Percentiles rank a stretch among this genome's conserved stretches.
Evolutionary conservation across 192 early-diverging fungal species (phyloP).

Genomic region (Coemansia sp.): DNA sequence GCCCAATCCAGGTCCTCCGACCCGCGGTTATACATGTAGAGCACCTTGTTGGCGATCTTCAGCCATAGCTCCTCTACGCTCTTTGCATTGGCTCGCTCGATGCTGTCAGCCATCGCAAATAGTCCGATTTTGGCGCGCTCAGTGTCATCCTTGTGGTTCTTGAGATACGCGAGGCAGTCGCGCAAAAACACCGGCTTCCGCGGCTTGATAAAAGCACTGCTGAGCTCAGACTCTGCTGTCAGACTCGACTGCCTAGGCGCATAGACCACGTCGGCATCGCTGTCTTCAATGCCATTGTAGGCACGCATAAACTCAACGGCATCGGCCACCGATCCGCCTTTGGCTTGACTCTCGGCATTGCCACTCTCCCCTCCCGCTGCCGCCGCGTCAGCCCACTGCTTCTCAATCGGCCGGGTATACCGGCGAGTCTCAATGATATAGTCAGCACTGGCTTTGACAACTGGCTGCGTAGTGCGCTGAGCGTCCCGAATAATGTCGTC

Average conservation of each 20-base stretch:
- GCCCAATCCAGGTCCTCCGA: conserved; percentile 25
- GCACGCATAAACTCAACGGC: conserved; percentile 14
- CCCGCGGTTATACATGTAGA: conserved; percentile 42
- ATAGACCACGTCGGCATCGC: neutral
- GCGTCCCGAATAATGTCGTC: conserved; percentile 44
- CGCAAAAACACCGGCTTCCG: conserved; percentile 40
- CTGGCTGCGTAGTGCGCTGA: neutral
- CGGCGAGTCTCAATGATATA: conserved; percentile 34
- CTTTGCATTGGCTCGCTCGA: conserved; percentile 28
- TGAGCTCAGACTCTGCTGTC: conserved; percentile 11
- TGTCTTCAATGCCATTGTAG: conserved; percentile 7
- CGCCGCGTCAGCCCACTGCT: conserved; percentile 13
- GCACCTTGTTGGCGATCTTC: conserved; percentile 26
- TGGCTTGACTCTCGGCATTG: neutral
- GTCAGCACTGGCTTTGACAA: conserved; percentile 23
- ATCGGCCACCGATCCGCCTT: conserved; percentile 1
- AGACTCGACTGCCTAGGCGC: conserved; percentile 34
- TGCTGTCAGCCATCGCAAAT: conserved; percentile 28
- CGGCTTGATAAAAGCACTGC: conserved; percentile 35
- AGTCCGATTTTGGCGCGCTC: conserved; percentile 26
- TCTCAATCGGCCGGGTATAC: conserved; percentile 11
- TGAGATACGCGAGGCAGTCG: conserved; percentile 40
- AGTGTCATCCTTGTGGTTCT: conserved; percentile 6
- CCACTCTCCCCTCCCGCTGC: neutral
- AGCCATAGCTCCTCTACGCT: conserved; percentile 35